These are phyloP conservation scores for Apiospora sp. DNA, from an alignment of 2,329 filamentous ascomycete species.

Conservation along the genomic window DNA sequence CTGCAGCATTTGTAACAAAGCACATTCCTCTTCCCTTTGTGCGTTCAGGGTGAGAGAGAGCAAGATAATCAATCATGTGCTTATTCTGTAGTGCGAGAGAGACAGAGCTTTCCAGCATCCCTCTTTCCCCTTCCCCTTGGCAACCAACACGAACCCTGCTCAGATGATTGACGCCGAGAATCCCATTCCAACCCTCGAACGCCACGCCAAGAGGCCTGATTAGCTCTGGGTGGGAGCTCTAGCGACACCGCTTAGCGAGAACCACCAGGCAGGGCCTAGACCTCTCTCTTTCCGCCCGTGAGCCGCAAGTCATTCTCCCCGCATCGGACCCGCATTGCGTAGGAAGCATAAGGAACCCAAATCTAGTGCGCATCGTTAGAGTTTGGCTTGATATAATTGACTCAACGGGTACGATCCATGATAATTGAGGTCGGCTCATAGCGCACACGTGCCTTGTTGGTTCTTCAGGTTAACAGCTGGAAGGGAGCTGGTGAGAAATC, in stretches of 20 bases:
- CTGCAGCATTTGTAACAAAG: conserved; percentile 10
- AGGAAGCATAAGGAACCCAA: neutral
- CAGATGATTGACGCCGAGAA: conserved; percentile 12
- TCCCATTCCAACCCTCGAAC: conserved; percentile 16
- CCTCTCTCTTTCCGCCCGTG: neutral
- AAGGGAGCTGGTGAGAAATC: neutral
- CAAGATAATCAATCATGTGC: conserved; percentile 5
- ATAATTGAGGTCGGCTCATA: neutral
- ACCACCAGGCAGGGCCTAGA: neutral
- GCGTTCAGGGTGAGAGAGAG: neutral
- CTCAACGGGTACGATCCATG: neutral
- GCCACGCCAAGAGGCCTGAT: neutral
- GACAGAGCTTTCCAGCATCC: neutral
- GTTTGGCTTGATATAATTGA: conserved; percentile 8
- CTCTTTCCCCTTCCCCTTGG: neutral
- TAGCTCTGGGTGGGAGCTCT: neutral
- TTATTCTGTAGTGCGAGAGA: neutral
- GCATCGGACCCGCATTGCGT: neutral
- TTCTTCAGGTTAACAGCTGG: neutral
- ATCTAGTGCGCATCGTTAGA: conserved; percentile 4
- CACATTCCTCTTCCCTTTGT: neutral
- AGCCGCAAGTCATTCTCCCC: neutral
- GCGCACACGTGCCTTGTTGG: neutral
- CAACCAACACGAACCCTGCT: conserved; percentile 11
- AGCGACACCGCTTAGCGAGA: neutral